Evolutionary conservation across 1,139 yeast species (phyloP), one percentile per base, ranked within the genome.

Genomic region (Geotrichum histeridarum): DNA sequence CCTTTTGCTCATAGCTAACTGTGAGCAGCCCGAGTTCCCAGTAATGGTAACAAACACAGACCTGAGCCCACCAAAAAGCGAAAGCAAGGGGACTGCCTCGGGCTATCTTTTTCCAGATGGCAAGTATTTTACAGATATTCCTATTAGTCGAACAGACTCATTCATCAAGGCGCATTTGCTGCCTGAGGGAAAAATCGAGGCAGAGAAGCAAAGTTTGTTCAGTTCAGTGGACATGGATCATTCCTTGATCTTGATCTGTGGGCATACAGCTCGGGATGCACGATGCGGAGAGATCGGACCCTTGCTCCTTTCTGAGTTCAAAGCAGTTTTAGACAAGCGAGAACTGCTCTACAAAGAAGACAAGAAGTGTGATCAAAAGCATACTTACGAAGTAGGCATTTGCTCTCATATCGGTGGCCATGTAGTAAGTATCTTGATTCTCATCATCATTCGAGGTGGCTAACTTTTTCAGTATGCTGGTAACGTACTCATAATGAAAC

Each of bases 361-460:
- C 2, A 52, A 62, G 2, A 72, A 72, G 2, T 22, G 27, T 5
- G 27, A 22, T 22, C 27, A 22, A 22, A 22, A 22, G 27, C 27
- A 22, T 22, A 22, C 27, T 22, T 67, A 76, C 1, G 71, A 73
- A n/a, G 75, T 83, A 17, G 87, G 87, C 0, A 64, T 77, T 15
- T 73, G 84, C 0, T 80, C 87, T 9, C 94, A 86, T 65, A 73
- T 86, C 44, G 91, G 93, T 0, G 94, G 94, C 0, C 94, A 86
- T 65, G 86, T 56, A 8, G 54, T 51, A 51, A 51, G 54, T 44
- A 37, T 76, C 0, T 18, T 15, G 53, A 48, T 27, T 7, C 8
- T 22, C 33, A 12, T 48, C n/a, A 6, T 15, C 14, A 4, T 12
- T 22, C 27, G 5, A 22, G 27, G 27, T 22, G 27, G 27, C 27